Evolutionary conservation across 305 asterid species (phyloP).

Genomic region (Solanum hybrid): DNA sequence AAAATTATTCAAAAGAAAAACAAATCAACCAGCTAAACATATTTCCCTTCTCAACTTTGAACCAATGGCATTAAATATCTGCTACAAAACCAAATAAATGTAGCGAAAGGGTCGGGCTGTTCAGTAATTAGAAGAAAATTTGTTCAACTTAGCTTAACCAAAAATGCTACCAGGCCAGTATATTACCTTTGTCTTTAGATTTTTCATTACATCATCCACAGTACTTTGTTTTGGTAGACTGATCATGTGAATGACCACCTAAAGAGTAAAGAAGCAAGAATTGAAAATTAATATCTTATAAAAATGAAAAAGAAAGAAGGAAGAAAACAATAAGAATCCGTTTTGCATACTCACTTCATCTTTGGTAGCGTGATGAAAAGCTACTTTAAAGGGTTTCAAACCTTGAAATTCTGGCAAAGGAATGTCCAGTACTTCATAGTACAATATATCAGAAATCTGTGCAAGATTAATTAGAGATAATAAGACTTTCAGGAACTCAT

Average conservation of each 20-base stretch:
- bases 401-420: slow-evolving; percentile 72
- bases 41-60: neutral
- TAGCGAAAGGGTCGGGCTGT: neutral
- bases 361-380: slow-evolving; percentile 52
- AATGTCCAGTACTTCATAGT: slow-evolving; percentile 64
- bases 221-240: slow-evolving; percentile 58
- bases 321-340: neutral
- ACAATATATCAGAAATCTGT: slow-evolving; percentile 52
- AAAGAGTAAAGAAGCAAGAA: slow-evolving; percentile 5
- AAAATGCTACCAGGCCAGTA: neutral
- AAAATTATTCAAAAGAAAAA: slow-evolving; percentile 3
- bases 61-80: neutral
- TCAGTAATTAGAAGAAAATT: neutral
- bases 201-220: slow-evolving; percentile 61
- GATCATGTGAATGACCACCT: slow-evolving; percentile 43
- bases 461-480: neutral
- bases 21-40: neutral
- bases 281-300: slow-evolving; percentile 6
- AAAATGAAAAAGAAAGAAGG: neutral
- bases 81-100: neutral
- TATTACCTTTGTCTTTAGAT: slow-evolving; percentile 53
- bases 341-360: slow-evolving; percentile 40
- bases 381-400: slow-evolving; percentile 60
- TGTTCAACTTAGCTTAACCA: neutral
- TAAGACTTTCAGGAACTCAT: neutral